Evolutionary conservation across 1,284 basidiomycete genomes (phyloP), one percentile per base, ranked within the genome.

Genomic region (Mycosarcoma mackinlayi): DNA sequence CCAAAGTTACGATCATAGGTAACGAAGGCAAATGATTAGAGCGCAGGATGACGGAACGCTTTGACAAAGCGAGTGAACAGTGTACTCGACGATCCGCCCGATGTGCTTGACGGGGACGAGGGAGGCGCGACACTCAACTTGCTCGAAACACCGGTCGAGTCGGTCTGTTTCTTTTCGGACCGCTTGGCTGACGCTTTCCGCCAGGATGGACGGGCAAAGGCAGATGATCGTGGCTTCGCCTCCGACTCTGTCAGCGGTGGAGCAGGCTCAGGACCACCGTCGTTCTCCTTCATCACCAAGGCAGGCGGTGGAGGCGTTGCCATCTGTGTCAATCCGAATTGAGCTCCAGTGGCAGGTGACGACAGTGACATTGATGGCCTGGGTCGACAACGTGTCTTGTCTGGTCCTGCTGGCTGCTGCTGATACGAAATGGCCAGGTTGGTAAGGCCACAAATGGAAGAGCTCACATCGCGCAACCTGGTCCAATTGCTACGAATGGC

Each of bases 371-470:
- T 30, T 3, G 48, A 50, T 7, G 28, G 37, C 21, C 48, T 39
- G 19, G 37, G 48, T n/a, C 48, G 25, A 21, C 27, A 8, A 9
- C 48, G 37, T 16, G 18, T 16, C 10, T n/a, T 18, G 14, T 39
- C 38, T 14, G 48, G 37, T 28, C 48, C 27, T 14, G 8, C 19
- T 16, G 44, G 37, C 10, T 33, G 35, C 16, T 57, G 54, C 50
- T 60, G 57, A 34, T 60, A 60, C 19, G 48, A 51, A n/a, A 60
- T 53, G 24, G 57, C 57, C 8, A 60, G 30, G 38, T 60, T 60
- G 30, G 57, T 60, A 16, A 60, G 45, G 8, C 44, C 45, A 44
- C 57, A 60, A 19, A 60, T 53, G 11, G 49, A 45, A 4, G 57
- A 16, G 28, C 41, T 47, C 8, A 33, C 57, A 31, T 48, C 49